Base-by-base conservation (phyloP, 129 eudicot species). In the Lactuca saligna region DNA sequence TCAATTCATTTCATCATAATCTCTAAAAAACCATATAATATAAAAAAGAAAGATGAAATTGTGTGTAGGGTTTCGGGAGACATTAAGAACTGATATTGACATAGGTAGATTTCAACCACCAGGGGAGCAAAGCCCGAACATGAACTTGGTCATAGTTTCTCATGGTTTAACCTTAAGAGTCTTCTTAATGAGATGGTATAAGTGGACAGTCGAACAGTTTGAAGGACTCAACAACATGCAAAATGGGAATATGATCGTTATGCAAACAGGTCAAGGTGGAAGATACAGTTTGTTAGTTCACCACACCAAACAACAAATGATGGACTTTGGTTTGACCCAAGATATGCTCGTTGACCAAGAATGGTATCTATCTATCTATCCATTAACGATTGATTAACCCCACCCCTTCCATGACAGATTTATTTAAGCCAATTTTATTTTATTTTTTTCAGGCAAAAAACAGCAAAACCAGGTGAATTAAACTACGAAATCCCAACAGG, bases 91-190 rank as follows among this genome's bases (percentile, higher is more conserved):
- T 9, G 96, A 89, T 49, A 89, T 89, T 5, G 96, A 89, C 67
- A 82, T 86, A 0, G 96, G 96, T 76, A 72, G 96, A 46, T 89
- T 89, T 73, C 94, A 86, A 78, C 96, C 96, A 64, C 94, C 96
- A 1, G 96, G 92, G 33, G 75, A 89, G 57, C 90, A 86, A 53
- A 89, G 90, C 70, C 96, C 96, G 0, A 89, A 86, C 57, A 83
- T 89, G 96, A 89, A 89, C 79, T 54, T 89, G 62, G 86, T 89
- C 15, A 77, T 89, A 65, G 94, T 89, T 31, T 89, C 96, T 35
- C 96, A 89, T 44, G 96, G 96, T 6, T 77, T 89, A 11, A 84
- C 96, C 7, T 57, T 86, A 60, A 29, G 96, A 41, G 92, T 86
- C 58, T 89, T 89, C 82, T 50, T 89, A 63, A 89, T 89, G 96